These are phyloP conservation scores for Inonotus obliquus DNA, from an alignment of 1,284 basidiomycete species.

Conservation along the genomic window DNA sequence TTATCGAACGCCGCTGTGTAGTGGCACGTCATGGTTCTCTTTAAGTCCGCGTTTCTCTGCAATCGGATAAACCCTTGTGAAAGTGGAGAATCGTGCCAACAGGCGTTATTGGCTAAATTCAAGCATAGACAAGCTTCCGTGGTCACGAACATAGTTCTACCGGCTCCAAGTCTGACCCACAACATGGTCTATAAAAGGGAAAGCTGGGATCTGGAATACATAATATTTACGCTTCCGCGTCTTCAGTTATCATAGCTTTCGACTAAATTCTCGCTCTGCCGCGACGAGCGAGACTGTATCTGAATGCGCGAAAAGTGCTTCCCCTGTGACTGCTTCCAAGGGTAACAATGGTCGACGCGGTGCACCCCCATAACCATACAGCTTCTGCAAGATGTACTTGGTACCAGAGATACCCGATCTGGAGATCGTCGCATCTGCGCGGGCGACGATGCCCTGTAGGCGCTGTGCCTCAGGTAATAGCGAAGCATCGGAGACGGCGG, in stretches of 20 bases:
- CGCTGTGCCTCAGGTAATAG: constrained; percentile 66
- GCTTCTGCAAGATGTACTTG: constrained; percentile 71
- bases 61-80: too few relatives aligned
- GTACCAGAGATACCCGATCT: constrained; percentile 79
- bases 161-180: not conserved
- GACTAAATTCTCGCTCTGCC: constrained; percentile 58
- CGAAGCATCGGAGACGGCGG: constrained; percentile 47
- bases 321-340: constrained; percentile 48
- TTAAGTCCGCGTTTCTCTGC: too few relatives aligned
- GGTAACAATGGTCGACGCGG: constrained; percentile 73
- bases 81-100: too few relatives aligned
- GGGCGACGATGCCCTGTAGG: constrained; percentile 75
- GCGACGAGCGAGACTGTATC: constrained; percentile 63
- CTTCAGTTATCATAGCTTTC: constrained; percentile 16
- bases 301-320: constrained; percentile 63
- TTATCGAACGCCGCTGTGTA: too few relatives aligned
- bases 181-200: not conserved
- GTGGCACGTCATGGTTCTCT: too few relatives aligned
- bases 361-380: constrained; percentile 73
- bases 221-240: not conserved
- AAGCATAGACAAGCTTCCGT: too few relatives aligned
- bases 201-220: too few relatives aligned
- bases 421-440: constrained; percentile 76
- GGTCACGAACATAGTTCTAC: not conserved
- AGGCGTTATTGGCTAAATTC: not conserved